Conservation (phyloP, 257 asterid species). For the Craterostigma plantagineum region DNA sequence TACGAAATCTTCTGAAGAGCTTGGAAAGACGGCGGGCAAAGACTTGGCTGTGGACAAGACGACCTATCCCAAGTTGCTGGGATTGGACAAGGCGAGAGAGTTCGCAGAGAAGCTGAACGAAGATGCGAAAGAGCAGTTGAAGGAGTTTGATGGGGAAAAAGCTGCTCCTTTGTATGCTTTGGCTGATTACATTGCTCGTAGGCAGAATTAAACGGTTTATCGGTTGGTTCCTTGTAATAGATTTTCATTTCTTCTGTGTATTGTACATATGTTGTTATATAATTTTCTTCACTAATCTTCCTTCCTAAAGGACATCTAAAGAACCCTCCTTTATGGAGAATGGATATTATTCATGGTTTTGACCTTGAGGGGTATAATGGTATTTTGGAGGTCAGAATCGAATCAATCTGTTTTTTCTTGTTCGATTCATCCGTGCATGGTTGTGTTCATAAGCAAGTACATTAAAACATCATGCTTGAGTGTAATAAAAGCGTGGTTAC, state of each 20-base stretch:
- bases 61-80: conserved; percentile 19
- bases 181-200: conserved; percentile 17
- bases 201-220: conserved; percentile 9
- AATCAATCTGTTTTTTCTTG: no score
- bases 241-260: not conserved
- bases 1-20: conserved; percentile 17
- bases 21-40: conserved; percentile 21
- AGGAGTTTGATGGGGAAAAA: conserved; percentile 12
- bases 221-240: not conserved
- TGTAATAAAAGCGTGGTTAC: no score
- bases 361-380: no score
- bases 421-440: no score
- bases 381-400: no score
- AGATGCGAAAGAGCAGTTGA: conserved; percentile 14
- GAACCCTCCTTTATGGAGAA: no score
- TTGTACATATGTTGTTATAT: no score
- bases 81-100: conserved; percentile 13
- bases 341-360: no score
- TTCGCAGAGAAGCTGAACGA: conserved; percentile 13
- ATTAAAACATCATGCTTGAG: no score
- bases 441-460: no score
- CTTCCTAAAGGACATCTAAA: no score
- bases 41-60: conserved; percentile 14
- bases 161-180: conserved; percentile 16
- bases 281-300: no score